A percentile compares a stretch with the other conserved stretches of the same genome.
These are phyloP conservation scores for Gonium pectorale DNA, from an alignment of 139 green algal genomes.

Conservation along the genomic window DNA sequence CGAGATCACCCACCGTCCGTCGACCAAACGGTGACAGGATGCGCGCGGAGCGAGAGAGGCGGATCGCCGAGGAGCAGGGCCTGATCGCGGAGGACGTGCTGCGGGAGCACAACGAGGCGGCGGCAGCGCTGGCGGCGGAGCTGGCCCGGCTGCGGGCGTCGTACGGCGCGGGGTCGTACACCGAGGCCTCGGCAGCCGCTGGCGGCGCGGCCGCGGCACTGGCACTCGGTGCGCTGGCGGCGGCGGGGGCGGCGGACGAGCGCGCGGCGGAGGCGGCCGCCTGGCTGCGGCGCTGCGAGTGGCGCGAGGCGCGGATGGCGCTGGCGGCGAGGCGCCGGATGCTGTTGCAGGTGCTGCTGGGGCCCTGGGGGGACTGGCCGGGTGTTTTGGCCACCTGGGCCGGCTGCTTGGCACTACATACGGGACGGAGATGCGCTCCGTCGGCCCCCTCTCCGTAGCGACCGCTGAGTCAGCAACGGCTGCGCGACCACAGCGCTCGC, in stretches of 20 bases:
- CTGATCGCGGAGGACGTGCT: slow-evolving; percentile 13
- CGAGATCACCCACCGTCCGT: too few species aligned
- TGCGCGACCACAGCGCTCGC: too few species aligned
- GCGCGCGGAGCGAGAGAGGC: slow-evolving; percentile 13
- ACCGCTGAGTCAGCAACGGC: too few species aligned
- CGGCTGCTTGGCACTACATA: too few species aligned
- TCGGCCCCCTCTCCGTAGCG: too few species aligned
- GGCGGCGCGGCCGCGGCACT: background rate
- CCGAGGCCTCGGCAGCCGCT: background rate
- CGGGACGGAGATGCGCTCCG: too few species aligned
- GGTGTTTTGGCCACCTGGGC: too few species aligned
- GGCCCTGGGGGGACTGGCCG: too few species aligned
- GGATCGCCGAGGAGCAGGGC: slow-evolving; percentile 33
- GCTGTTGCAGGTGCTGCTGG: slow-evolving; percentile 38
- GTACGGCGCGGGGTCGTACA: slow-evolving; percentile 20
- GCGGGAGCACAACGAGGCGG: slow-evolving; percentile 42
- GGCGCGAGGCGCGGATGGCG: slow-evolving; percentile 43
- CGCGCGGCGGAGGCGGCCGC: slow-evolving; percentile 18
- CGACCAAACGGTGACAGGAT: too few species aligned
- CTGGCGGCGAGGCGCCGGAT: slow-evolving; percentile 37
- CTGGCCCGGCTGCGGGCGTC: slow-evolving; percentile 3
- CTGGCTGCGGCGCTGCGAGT: slow-evolving; percentile 39
- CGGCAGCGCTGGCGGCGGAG: slow-evolving; percentile 37
- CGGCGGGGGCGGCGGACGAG: background rate
- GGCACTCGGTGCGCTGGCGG: background rate